A percentile compares a stretch with the other conserved stretches of the same genome.
Conservation (phyloP, 2,329 filamentous ascomycete genomes). For the Penicillium corylophilum region DNA sequence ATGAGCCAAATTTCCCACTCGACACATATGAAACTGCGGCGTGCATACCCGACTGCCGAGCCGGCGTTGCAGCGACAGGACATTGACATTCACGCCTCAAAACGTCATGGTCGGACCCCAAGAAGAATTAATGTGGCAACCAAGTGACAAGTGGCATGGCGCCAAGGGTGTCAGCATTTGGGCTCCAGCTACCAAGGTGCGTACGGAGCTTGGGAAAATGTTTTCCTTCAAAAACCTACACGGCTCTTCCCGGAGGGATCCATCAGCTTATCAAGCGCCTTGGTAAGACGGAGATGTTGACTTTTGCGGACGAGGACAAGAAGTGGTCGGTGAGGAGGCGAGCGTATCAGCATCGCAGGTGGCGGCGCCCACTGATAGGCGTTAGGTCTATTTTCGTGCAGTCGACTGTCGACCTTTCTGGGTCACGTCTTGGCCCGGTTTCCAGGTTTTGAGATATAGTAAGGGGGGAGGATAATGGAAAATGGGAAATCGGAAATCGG, state of each 20-base stretch:
- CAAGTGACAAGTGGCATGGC: constrained; percentile 13
- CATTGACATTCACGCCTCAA: neutral
- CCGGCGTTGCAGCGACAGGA: constrained; percentile 10
- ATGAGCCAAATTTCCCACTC: neutral
- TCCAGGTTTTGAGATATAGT: neutral
- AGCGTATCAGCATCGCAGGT: constrained; percentile 4
- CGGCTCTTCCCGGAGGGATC: neutral
- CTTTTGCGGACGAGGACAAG: constrained; percentile 6
- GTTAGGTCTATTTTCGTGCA: neutral
- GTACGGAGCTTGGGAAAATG: no score
- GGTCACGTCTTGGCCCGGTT: neutral
- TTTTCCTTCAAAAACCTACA: neutral
- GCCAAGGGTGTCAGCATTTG: constrained; percentile 8
- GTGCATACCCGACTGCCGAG: constrained; percentile 22
- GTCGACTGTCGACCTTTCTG: neutral
- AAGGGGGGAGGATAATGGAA: neutral
- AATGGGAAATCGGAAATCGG: neutral
- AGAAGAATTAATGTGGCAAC: neutral
- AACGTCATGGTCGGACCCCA: constrained; percentile 1
- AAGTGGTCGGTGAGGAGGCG: constrained; percentile 9
- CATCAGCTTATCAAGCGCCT: neutral
- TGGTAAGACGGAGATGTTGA: constrained; percentile 7
- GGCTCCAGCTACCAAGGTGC: neutral
- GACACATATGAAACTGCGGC: constrained; percentile 7
- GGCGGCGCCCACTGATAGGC: constrained; percentile 2